Conservation (phyloP, 352 stramenopile species). For the Pythium folliculosum region DNA sequence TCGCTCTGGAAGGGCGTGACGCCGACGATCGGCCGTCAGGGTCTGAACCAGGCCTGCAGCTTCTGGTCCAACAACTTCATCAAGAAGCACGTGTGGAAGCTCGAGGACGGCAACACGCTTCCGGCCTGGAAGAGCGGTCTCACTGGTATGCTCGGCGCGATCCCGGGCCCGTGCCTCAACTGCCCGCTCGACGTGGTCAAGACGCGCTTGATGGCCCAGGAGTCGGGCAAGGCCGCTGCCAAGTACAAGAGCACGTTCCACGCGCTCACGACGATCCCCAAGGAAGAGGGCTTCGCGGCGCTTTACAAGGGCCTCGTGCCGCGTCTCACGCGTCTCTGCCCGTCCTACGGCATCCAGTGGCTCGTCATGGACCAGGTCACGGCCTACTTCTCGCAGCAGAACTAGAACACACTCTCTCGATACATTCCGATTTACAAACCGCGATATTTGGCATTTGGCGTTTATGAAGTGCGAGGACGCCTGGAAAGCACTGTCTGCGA, state of each 20-base stretch:
- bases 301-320: constrained; percentile 98
- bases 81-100: constrained; percentile 86
- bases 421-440: not conserved
- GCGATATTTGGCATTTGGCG: not conserved
- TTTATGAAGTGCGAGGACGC: not conserved
- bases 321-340: constrained; percentile 89
- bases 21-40: constrained; percentile 97
- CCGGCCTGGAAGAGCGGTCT: constrained; percentile 94
- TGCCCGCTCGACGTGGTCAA: constrained; percentile 97
- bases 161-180: constrained; percentile 88
- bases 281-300: constrained; percentile 93
- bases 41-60: constrained; percentile 98
- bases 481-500: too few relatives aligned
- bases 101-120: constrained; percentile 86
- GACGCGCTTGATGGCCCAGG: constrained; percentile 92
- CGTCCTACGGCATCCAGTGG: constrained; percentile 88
- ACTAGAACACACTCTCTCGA: constrained; percentile 10
- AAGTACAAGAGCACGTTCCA: constrained; percentile 96
- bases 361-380: constrained; percentile 86
- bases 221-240: constrained; percentile 78
- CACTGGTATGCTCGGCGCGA: constrained; percentile 90
- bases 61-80: constrained; percentile 97
- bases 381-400: constrained; percentile 60
- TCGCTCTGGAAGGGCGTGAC: constrained; percentile 96
- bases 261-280: constrained; percentile 89